A percentile compares a stretch with the other conserved stretches of the same genome.
Conservation (phyloP, 345 rosid genomes). For the Ricinus communis region DNA sequence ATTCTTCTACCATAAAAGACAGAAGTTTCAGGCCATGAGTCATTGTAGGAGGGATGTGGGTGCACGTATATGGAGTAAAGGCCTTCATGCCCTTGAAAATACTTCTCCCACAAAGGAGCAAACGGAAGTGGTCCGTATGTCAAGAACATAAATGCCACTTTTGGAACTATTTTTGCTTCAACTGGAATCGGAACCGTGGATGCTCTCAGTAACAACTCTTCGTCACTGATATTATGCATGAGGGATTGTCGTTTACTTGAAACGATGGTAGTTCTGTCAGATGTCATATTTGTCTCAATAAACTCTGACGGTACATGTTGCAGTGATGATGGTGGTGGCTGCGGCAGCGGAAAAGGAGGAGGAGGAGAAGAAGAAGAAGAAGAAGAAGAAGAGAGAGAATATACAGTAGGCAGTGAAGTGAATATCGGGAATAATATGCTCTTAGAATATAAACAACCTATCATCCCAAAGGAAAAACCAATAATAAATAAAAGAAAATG, state of each 20-base stretch:
- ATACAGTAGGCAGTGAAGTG: background rate
- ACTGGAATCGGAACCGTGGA: background rate
- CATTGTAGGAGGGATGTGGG: slow-evolving; percentile 5
- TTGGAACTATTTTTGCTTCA: background rate
- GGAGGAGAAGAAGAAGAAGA: background rate
- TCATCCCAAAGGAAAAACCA: slow-evolving; percentile 45
- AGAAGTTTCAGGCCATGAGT: slow-evolving; percentile 15
- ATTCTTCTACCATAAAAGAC: slow-evolving; percentile 17
- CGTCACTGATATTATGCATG: slow-evolving; percentile 24
- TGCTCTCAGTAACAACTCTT: slow-evolving; percentile 20
- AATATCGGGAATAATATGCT: slow-evolving; percentile 8
- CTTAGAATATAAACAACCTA: slow-evolving; percentile 36
- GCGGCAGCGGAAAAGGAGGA: background rate
- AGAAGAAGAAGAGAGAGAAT: background rate
- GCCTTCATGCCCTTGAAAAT: slow-evolving; percentile 19
- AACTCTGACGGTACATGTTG: background rate
- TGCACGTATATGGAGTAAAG: slow-evolving; percentile 20
- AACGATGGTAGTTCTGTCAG: background rate
- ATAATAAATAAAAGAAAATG: slow-evolving; percentile 30
- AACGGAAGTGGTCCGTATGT: slow-evolving; percentile 18
- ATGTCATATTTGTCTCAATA: too few species aligned
- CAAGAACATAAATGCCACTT: slow-evolving; percentile 25
- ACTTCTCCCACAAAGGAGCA: slow-evolving; percentile 26
- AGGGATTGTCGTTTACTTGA: background rate
- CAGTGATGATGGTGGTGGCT: background rate